Evolutionary conservation across 2,329 filamentous ascomycete species (phyloP), one percentile per base, ranked within the genome.

Genomic region (Trichoderma cornu-damae): DNA sequence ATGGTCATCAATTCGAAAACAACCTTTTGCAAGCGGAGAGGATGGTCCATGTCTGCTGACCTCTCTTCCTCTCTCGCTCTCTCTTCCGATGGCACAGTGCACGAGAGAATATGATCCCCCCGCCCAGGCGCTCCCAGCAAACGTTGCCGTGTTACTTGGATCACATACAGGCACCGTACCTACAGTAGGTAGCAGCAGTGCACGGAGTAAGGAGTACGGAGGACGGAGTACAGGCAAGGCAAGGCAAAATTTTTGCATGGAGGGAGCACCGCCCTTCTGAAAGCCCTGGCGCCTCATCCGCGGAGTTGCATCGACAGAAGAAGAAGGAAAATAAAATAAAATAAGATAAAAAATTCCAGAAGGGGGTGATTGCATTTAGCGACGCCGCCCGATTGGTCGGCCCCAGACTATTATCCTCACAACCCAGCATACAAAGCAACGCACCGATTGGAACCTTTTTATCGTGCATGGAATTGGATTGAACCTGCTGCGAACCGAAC

Each of bases 341-440:
- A 42, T 50, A 54, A 37, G 48, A 55, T 34, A 34, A 43, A 38
- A 34, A 40, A 59, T 43, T 38, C 43, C 28, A 9, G 38, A 62
- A 66, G 61, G 64, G n/a, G 64, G 65, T 52, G 35, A 40, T 18
- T 38, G 24, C 49, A 30, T 38, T 38, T 49, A 50, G 57, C 57
- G 50, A 56, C 51, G 22, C 16, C 22, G 40, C 46, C 55, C 61
- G 65, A 69, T 69, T 69, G 67, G 67, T 51, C 56, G 61, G 56
- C 67, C 67, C 67, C 67, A 61, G 67, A 69, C 65, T n/a, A n/a
- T n/a, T n/a, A n/a, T n/a, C n/a, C n/a, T n/a, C n/a, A n/a, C n/a
- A 54, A 35, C 51, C 46, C 48, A 51, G 20, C 30, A n/a, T n/a
- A n/a, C n/a, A n/a, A n/a, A n/a, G n/a, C n/a, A n/a, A n/a, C n/a